phyloP scores from a whole-genome alignment of 768 basidiomycete species.

The Pluteus cervinus region DNA sequence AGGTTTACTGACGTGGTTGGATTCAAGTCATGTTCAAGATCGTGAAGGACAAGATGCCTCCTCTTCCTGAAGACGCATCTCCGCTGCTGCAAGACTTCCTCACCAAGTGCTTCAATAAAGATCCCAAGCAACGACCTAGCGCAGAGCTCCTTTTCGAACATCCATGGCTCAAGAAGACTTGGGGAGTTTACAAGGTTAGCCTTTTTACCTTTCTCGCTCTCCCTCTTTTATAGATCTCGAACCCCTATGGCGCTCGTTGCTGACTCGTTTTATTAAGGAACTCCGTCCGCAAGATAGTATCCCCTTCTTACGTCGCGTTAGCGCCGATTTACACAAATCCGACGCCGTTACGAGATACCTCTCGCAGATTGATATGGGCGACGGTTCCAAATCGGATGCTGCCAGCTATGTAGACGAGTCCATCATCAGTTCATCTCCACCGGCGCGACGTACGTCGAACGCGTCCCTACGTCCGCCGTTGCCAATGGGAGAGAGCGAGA shows the following conservation, averaged over 20 bases:
- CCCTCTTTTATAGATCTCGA: background rate
- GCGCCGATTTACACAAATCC: constrained; percentile 74
- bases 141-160: constrained; percentile 87
- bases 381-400: constrained; percentile 33
- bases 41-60: constrained; percentile 89
- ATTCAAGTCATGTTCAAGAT: constrained; percentile 91
- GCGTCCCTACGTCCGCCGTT: constrained; percentile 31
- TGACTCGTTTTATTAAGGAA: constrained; percentile 37
- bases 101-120: constrained; percentile 84
- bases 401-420: constrained; percentile 26
- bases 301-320: constrained; percentile 90
- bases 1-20: constrained; percentile 7
- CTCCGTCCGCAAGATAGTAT: constrained; percentile 91
- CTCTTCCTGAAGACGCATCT: constrained; percentile 76
- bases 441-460: constrained; percentile 33
- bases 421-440: constrained; percentile 27
- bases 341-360: constrained; percentile 55
- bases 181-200: constrained; percentile 71
- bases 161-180: constrained; percentile 81
- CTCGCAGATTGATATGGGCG: constrained; percentile 39
- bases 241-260: background rate
- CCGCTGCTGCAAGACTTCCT: constrained; percentile 77
- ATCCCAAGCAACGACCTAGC: constrained; percentile 75
- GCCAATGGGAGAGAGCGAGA: constrained; percentile 42
- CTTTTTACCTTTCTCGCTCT: constrained; percentile 4